Conservation (phyloP, 192 early-diverging fungal species). For the Podila horticola region DNA sequence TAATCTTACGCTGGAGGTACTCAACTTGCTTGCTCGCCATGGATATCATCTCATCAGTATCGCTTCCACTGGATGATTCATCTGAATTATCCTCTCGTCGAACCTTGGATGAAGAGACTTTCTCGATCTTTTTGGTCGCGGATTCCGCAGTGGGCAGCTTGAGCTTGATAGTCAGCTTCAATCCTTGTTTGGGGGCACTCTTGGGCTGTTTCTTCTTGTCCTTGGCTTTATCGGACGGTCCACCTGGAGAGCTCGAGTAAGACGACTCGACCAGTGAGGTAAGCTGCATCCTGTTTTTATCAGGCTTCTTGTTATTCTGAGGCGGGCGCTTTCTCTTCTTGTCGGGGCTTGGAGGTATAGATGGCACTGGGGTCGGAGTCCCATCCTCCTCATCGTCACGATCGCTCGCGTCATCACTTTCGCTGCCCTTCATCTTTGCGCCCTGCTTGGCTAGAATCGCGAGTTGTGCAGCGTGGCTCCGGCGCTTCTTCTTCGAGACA, state of each 20-base stretch:
- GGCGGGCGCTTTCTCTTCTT: slow-evolving; percentile 33
- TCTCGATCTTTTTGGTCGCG: background rate
- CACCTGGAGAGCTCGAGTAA: too few species aligned
- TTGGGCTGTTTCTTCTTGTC: background rate
- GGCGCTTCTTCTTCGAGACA: slow-evolving; percentile 50
- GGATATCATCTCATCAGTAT: slow-evolving; percentile 51
- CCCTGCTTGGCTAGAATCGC: slow-evolving; percentile 33
- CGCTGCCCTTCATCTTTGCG: slow-evolving; percentile 2
- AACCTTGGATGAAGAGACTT: background rate
- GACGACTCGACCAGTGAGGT: too few species aligned
- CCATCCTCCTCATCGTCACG: slow-evolving; percentile 19
- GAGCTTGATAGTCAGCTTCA: slow-evolving; percentile 32
- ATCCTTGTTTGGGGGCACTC: slow-evolving; percentile 1
- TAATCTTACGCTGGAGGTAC: slow-evolving; percentile 48
- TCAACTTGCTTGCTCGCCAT: slow-evolving; percentile 46
- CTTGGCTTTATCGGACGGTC: background rate
- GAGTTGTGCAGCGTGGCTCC: slow-evolving; percentile 39
- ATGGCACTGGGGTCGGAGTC: background rate
- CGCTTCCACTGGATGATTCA: slow-evolving; percentile 25
- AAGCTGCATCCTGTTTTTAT: too few species aligned
- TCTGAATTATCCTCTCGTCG: background rate
- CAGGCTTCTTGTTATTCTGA: background rate
- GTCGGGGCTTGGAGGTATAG: slow-evolving; percentile 17
- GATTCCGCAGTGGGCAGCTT: slow-evolving; percentile 1
- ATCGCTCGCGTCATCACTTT: slow-evolving; percentile 8